Evolutionary conservation across 164 flowering plant genomes (phyloP).

Genomic region (Cinnamomum chago): DNA sequence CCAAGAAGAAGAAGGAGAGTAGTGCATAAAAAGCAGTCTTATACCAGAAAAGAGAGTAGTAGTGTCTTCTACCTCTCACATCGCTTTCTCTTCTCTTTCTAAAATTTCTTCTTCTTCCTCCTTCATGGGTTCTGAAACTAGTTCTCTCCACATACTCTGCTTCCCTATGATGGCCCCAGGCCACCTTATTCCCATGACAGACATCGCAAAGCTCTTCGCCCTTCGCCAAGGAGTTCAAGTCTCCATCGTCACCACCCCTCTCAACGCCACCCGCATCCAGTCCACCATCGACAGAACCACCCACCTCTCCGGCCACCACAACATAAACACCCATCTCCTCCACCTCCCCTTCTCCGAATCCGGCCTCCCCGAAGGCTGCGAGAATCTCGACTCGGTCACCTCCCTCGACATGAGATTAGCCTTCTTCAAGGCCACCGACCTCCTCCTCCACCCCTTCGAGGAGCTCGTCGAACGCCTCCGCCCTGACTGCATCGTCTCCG

Average conservation of each 20-base stretch:
- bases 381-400: conserved; percentile 6
- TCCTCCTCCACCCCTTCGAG: conserved; percentile 29
- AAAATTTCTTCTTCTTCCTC: background rate
- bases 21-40: no score
- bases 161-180: conserved; percentile 13
- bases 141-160: conserved; percentile 2
- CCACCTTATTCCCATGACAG: conserved; percentile 6
- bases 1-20: no score
- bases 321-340: background rate
- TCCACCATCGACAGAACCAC: background rate
- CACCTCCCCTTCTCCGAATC: background rate
- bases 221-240: background rate
- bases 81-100: no score
- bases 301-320: background rate
- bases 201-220: conserved; percentile 8
- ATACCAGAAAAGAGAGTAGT: background rate
- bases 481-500: conserved; percentile 34
- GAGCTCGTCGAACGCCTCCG: conserved; percentile 16
- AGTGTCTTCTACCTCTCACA: background rate
- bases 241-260: conserved; percentile 9
- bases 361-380: conserved; percentile 7
- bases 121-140: conserved; percentile 1
- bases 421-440: conserved; percentile 15
- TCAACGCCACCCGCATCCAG: conserved; percentile 2
- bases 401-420: conserved; percentile 6